phyloP scores from a whole-genome alignment of 2,329 filamentous ascomycete genomes.

The Penicillium sp. region DNA sequence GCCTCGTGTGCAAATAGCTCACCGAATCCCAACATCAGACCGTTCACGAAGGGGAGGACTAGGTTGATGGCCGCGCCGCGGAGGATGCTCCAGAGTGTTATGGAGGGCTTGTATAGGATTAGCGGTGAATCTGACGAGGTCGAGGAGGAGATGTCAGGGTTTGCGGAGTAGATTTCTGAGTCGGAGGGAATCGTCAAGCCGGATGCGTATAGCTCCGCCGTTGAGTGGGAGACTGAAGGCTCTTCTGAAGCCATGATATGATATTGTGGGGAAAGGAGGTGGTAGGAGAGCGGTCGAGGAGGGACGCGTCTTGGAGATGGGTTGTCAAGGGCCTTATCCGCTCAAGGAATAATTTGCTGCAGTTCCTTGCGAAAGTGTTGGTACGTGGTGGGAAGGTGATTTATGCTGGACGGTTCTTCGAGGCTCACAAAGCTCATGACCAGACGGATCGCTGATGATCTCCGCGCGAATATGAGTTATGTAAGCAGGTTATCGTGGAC shows the following conservation, averaged over 20 bases:
- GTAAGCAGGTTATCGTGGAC: constrained; percentile 19
- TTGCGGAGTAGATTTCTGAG: constrained; percentile 53
- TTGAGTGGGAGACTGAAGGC: constrained; percentile 29
- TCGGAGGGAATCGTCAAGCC: constrained; percentile 53
- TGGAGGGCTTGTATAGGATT: constrained; percentile 82
- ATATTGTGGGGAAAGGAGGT: constrained; percentile 6
- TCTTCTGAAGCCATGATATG: constrained; percentile 41
- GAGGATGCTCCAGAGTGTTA: constrained; percentile 82
- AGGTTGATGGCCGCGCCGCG: constrained; percentile 94
- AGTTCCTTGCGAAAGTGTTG: background rate
- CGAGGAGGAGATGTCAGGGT: constrained; percentile 41
- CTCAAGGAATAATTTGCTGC: background rate
- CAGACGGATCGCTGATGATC: constrained; percentile 15
- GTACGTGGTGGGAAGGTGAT: background rate
- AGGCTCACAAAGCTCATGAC: background rate
- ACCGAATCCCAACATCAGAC: constrained; percentile 96
- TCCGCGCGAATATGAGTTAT: constrained; percentile 17
- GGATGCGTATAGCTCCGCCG: constrained; percentile 49
- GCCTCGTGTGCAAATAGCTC: constrained; percentile 96
- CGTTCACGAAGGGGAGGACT: constrained; percentile 94
- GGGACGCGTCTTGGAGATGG: background rate
- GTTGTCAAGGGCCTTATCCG: no score
- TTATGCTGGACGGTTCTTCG: constrained; percentile 1
- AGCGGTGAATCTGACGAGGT: constrained; percentile 45
- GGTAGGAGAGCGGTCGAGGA: background rate